A percentile compares a stretch with the other conserved stretches of the same genome.
Evolutionary conservation across 192 early-diverging fungal genomes (phyloP).

Genomic region (Coemansia sp.): DNA sequence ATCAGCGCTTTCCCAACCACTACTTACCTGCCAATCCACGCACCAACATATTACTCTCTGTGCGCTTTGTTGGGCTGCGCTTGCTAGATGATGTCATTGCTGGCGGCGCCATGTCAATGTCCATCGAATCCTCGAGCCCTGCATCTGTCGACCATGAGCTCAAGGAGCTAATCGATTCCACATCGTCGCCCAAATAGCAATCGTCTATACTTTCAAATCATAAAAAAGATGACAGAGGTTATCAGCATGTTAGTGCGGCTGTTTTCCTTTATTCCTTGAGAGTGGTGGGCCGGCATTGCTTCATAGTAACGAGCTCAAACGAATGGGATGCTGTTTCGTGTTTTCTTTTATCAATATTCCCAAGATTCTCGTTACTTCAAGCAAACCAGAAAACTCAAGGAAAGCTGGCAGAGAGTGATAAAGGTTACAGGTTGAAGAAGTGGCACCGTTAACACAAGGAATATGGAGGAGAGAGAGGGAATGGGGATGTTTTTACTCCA

Average conservation of each 20-base stretch:
- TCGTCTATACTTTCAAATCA: constrained; percentile 2
- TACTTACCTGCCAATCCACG: background rate
- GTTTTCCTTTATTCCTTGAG: background rate
- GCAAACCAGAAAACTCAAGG: background rate
- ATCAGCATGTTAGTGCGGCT: background rate
- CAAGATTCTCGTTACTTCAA: background rate
- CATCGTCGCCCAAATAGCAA: constrained; percentile 6
- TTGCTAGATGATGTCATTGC: background rate
- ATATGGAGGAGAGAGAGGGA: background rate
- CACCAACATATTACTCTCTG: background rate
- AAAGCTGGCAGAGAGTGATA: too few relatives aligned
- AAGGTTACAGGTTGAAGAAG: too few relatives aligned
- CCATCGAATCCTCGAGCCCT: constrained; percentile 4
- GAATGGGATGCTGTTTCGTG: background rate
- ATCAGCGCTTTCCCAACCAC: too few relatives aligned
- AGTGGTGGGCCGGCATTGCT: background rate
- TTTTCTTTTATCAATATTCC: background rate
- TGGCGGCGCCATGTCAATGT: background rate
- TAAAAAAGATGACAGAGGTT: background rate
- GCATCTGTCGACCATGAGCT: constrained; percentile 34
- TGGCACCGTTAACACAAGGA: too few relatives aligned
- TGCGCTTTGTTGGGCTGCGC: background rate
- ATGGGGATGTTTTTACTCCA: background rate
- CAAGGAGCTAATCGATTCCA: constrained; percentile 30
- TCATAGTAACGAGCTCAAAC: constrained; percentile 1